These are phyloP conservation scores for Sesbania bispinosa DNA, from an alignment of 306 rosid genomes.

Conservation along the genomic window DNA sequence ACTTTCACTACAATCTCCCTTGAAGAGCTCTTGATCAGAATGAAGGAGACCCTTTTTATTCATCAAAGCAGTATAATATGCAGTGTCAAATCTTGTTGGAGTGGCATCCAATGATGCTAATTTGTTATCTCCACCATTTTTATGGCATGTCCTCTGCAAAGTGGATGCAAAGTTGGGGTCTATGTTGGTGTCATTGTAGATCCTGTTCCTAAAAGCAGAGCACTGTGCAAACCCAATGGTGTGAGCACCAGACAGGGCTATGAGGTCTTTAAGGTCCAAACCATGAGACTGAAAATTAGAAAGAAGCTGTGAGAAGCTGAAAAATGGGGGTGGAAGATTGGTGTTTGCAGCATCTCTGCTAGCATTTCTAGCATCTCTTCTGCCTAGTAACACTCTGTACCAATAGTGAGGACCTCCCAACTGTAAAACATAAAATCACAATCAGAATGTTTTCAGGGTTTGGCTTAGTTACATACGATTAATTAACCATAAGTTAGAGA, in stretches of 20 bases:
- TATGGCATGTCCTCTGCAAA: constrained; percentile 23
- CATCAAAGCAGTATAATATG: constrained; percentile 26
- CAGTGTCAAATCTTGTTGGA: constrained; percentile 22
- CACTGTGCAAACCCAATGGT: constrained; percentile 41
- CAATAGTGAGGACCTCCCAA: constrained; percentile 35
- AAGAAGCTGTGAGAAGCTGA: constrained; percentile 28
- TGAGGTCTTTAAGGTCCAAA: constrained; percentile 29
- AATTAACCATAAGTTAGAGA: background rate
- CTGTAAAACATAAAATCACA: background rate
- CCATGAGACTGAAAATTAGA: constrained; percentile 33
- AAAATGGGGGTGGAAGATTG: constrained; percentile 22
- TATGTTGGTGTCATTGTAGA: constrained; percentile 38
- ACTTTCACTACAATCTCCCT: constrained; percentile 31
- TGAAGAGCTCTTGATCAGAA: constrained; percentile 46
- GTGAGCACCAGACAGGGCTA: constrained; percentile 50
- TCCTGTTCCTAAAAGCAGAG: constrained; percentile 17
- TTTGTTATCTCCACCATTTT: constrained; percentile 19
- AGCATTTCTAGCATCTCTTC: constrained; percentile 47
- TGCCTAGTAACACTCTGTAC: constrained; percentile 37
- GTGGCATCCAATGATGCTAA: constrained; percentile 31
- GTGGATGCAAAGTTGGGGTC: constrained; percentile 11
- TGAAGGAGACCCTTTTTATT: constrained; percentile 35
- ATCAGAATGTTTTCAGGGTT: background rate
- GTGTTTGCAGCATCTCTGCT: constrained; percentile 24
- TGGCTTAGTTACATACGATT: no score